Base-by-base conservation (phyloP, 2,329 filamentous ascomycete genomes). In the Neobulgaria alba region DNA sequence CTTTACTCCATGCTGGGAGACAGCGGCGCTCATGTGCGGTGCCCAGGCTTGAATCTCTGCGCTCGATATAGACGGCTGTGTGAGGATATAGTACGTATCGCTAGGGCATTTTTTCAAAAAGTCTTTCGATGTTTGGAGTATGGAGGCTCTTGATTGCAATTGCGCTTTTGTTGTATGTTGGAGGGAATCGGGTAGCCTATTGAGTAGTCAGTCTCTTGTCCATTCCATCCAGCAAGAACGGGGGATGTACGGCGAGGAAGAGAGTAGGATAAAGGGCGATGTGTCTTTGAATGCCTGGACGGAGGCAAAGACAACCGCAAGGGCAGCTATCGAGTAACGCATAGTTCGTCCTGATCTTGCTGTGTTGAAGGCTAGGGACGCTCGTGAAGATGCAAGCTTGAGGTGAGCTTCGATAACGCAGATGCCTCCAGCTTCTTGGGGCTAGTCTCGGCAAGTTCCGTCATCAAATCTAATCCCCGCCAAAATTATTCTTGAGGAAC, bases 261-360 rank as follows among this genome's bases (percentile, higher is more conserved):
- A 95, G 62, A 93, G 82, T 51, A 95, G 67, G 60, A 95, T 75
- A 63, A 95, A 92, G 14, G 92, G 90, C 40, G 86, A 89, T 2
- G 89, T 87, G 63, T 95, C 82, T 48, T 77, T 79, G 62, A 95
- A 92, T 18, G 86, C 89, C 47, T 77, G 67, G 33, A 72, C 78
- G 17, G 71, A 69, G 45, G 74, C 71, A 51, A 75, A 69, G 55
- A 76, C 63, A 50, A 71, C 71, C 57, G 76, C 63, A 37, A 74
- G 58, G 45, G 68, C 63, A 57, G 72, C 57, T 58, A 65, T 60
- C 41, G 70, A 71, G 56, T 71, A 57, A 68, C 71, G 75, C 77
- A 80, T 81, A 48, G 53, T 65, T 50, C 43, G 31, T 46, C 44
- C 26, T 45, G 12, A n/a, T n/a, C 18, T 35, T 26, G 33, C 16